Evolutionary conservation across 2,329 filamentous ascomycete species (phyloP), one percentile per base, ranked within the genome.

Genomic region (Talaromyces amestolkiae): DNA sequence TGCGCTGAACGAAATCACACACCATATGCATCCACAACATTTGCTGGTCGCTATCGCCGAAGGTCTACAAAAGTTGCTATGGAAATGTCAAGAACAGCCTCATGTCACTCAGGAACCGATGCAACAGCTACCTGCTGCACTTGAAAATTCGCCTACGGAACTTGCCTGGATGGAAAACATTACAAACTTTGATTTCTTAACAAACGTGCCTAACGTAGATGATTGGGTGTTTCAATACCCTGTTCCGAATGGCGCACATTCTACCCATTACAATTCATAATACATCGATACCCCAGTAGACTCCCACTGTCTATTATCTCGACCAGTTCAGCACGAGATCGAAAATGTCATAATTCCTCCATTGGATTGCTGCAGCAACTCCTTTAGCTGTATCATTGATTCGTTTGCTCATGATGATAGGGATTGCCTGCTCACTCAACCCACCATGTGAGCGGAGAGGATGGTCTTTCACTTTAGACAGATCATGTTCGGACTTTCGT

Each of bases 391-490:
- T 33, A 13, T 68, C 59, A 27, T 65, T 63, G 3, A 69, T 56
- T 17, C 73, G 70, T 10, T 69, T 72, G 5, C 76, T 78, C 66
- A 74, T 71, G 4, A 80, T 67, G 11, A 80, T 60, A 8, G 78
- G 79, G 17, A 80, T 71, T 3, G 71, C 65, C 67, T 78, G 77
- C 67, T 81, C 79, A 3, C 76, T 78, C 17, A 80, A 56, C 1
- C 79, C 78, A 2, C 79, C 79, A 64, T 81, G 79, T 1, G 79
- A 80, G 17, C 79, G 73, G 35, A 81, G 69, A 11, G 74, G 71
- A 69, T 78, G 75, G 8, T 71, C 76, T 7, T 67, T 67, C 2
- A 80, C 67, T 3, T 71, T 69, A 0, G 71, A 73, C 47, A 80
- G 58, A 63, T 79, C 75, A 58, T 80, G 78, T 58, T 79, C 77